Evolutionary conservation across 805 yeast species (phyloP), one percentile per base, ranked within the genome.

Genomic region (Metschnikowia arizonensis): DNA sequence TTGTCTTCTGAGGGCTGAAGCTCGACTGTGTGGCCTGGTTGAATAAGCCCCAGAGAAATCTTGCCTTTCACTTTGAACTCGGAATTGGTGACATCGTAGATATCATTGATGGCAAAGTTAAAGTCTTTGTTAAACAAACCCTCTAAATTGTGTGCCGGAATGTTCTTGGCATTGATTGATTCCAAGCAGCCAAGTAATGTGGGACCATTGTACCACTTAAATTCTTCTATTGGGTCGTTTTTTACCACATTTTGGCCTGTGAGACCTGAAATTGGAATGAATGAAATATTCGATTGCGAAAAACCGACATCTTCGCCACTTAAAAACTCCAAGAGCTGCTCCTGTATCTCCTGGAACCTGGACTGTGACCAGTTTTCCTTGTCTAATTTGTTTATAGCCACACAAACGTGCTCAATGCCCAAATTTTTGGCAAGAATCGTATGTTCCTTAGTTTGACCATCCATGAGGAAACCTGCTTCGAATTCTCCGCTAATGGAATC

Each of bases 361-460:
- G 59, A 64, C 55, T 78, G 60, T 29, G 73, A 65, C 85, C 88
- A 85, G 24, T 69, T 59, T 34, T 75, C 75, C 42, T 76, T 69
- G 57, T 86, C 95, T 70, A 86, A 66, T 59, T 86, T 86, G 63
- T 87, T 86, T 15, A 86, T 73, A 0, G 79, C 85, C 14, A 85
- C 75, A 25, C 85, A 68, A 25, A 85, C 60, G 19, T 68, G 68
- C 24, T 74, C 76, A n/a, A 85, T 72, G 0, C 93, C 93, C 41
- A 86, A 61, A 49, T 76, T 78, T 46, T 80, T 73, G 3, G 86
- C 87, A 32, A 86, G 73, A 8, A 82, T 64, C 1, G 88, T 78
- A 57, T 86, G 95, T 59, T 86, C 95, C 54, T 78, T 83, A 4
- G 91, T 85, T 61, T 85, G 90, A 2, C 93, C 91, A 55, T 78